Evolutionary conservation across 345 rosid species (phyloP).

Genomic region (Geranium brycei): DNA sequence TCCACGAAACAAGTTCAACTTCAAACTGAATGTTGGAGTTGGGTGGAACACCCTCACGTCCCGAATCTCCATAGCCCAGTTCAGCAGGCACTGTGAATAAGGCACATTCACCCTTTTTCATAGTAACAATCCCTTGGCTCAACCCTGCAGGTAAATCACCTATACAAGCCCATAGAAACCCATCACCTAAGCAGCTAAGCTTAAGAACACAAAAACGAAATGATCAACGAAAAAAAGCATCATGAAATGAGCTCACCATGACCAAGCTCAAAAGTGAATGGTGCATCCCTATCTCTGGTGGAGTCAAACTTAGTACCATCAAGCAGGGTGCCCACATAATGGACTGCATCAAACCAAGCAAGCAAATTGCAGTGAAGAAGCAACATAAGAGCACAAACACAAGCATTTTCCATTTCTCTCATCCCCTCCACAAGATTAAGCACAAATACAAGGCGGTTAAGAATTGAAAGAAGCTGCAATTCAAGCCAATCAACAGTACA

Average conservation of each 20-base stretch:
- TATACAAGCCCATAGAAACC: slow-evolving; percentile 5
- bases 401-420: not conserved
- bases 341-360: slow-evolving; percentile 28
- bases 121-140: slow-evolving; percentile 37
- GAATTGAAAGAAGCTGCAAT: not conserved
- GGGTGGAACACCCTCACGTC: slow-evolving; percentile 31
- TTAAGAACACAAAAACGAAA: slow-evolving; percentile 4
- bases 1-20: slow-evolving; percentile 47
- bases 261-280: slow-evolving; percentile 34
- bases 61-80: slow-evolving; percentile 31
- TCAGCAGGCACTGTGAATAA: slow-evolving; percentile 42
- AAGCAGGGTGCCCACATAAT: slow-evolving; percentile 35
- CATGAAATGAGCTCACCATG: slow-evolving; percentile 17
- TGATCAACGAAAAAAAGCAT: not conserved
- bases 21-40: slow-evolving; percentile 31
- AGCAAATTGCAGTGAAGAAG: not conserved
- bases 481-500: not conserved
- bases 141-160: slow-evolving; percentile 37
- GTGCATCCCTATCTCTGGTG: slow-evolving; percentile 27
- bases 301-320: slow-evolving; percentile 39
- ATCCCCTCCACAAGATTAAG: not conserved
- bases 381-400: not conserved
- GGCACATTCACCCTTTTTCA: slow-evolving; percentile 47
- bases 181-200: slow-evolving; percentile 2
- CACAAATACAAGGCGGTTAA: not conserved